Base-by-base conservation (phyloP, 805 yeast genomes). In the Saturnispora galanensis region DNA sequence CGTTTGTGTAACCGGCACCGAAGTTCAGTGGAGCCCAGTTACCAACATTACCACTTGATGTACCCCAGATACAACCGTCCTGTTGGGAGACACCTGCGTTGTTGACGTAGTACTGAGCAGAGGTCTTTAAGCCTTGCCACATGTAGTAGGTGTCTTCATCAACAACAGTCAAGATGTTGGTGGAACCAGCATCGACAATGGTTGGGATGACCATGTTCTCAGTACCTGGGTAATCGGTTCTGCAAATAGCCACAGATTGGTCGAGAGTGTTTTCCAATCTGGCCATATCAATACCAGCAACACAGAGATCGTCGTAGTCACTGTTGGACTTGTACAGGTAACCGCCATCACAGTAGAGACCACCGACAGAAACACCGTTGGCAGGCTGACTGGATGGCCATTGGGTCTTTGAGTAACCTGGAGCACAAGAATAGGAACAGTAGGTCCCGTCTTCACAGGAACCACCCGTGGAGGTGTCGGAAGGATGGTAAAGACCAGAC, bases 221-320 rank as follows among this genome's bases (percentile, higher is more conserved):
- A 52, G 96, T 82, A 71, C 98, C 98, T 61, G 98, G 98, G 78
- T 90, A 90, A 66, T 90, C 98, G 50, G 98, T 90, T 74, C 97
- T 84, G 76, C 98, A 93, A 59, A 93, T 69, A 48, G 97, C 90
- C 56, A 90, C 88, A 43, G 73, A 73, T 48, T 81, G 62, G 53
- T 64, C 59, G 47, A 85, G 67, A 56, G 84, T 71, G 56, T 79
- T 77, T 47, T 72, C 82, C 55, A 84, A 89, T 43, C 65, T 60
- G 40, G 95, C 94, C 42, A 81, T 64, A 45, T 77, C 71, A 32
- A 60, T 66, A 61, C 96, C 97, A 90, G 95, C 84, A 60, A 74
- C 86, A 74, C 98, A 90, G 59, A 90, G 76, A 69, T 77, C 68
- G 56, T 77, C 68, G 47, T 76, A 52, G 65, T 72, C 68, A 36